Evolutionary conservation across 2,329 filamentous ascomycete genomes (phyloP).

Genomic region (Xylariomycetidae sp.): DNA sequence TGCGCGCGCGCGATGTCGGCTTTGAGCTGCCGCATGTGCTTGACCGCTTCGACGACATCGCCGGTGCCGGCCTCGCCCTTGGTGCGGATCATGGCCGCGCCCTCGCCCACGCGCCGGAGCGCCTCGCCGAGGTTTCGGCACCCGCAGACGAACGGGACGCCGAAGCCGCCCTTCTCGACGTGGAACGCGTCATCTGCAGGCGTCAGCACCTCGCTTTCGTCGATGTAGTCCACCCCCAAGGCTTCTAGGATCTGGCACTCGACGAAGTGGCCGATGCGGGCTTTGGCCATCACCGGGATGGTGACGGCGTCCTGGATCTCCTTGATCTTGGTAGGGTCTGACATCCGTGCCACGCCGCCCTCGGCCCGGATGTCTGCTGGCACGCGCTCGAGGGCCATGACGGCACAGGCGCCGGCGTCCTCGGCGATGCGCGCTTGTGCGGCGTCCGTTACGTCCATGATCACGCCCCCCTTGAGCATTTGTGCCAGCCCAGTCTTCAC

Average conservation of each 20-base stretch:
- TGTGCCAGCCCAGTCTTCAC: constrained; percentile 94
- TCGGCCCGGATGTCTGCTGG: constrained; percentile 90
- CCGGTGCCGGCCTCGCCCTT: constrained; percentile 98
- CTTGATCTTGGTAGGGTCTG: constrained; percentile 87
- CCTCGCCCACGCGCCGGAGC: constrained; percentile 81
- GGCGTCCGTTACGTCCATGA: constrained; percentile 97
- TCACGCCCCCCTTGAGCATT: constrained; percentile 98
- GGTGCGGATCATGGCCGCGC: constrained; percentile 97
- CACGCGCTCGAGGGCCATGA: constrained; percentile 98
- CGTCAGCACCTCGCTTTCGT: constrained; percentile 96
- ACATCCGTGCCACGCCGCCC: constrained; percentile 95
- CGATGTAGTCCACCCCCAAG: constrained; percentile 94
- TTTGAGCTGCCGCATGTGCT: constrained; percentile 90
- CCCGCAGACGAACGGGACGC: constrained; percentile 89
- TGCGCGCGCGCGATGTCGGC: constrained; percentile 75
- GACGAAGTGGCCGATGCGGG: constrained; percentile 93
- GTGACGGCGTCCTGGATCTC: constrained; percentile 93
- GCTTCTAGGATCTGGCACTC: constrained; percentile 98
- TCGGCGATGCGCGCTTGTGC: constrained; percentile 95
- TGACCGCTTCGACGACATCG: constrained; percentile 92
- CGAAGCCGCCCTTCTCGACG: constrained; percentile 81
- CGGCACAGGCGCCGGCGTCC: constrained; percentile 88
- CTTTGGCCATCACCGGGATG: constrained; percentile 99
- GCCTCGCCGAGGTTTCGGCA: constrained; percentile 94
- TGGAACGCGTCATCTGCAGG: constrained; percentile 88